Conservation (phyloP, 1,284 basidiomycete species). For the Erythrobasidium hasegawianum region DNA sequence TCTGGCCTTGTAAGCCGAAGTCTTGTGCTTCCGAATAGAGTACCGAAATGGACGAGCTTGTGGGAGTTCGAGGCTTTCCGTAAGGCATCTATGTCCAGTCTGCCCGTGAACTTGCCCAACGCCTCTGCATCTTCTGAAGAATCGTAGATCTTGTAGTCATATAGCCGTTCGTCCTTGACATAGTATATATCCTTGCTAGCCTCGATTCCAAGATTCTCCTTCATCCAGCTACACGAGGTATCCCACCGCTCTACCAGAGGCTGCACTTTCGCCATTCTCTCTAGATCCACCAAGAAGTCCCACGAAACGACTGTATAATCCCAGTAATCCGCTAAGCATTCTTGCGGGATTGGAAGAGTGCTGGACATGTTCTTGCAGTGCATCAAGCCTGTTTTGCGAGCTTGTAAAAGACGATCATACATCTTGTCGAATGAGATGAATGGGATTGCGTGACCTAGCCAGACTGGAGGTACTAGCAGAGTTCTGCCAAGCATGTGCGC, state of each 20-base stretch:
- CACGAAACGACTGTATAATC: slow-evolving; percentile 63
- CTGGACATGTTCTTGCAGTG: slow-evolving; percentile 51
- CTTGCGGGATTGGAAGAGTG: slow-evolving; percentile 45
- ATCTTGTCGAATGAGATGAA: slow-evolving; percentile 63
- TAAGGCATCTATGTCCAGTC: slow-evolving; percentile 41
- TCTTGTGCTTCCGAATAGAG: slow-evolving; percentile 46
- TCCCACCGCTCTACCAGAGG: slow-evolving; percentile 55
- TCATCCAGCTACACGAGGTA: slow-evolving; percentile 56
- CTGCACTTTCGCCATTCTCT: slow-evolving; percentile 50
- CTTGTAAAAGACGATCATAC: slow-evolving; percentile 54
- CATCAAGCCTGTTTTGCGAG: slow-evolving; percentile 56
- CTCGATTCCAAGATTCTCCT: slow-evolving; percentile 52
- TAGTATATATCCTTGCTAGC: slow-evolving; percentile 51
- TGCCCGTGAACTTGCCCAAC: slow-evolving; percentile 43
- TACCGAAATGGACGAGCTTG: slow-evolving; percentile 45
- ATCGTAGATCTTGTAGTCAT: slow-evolving; percentile 66
- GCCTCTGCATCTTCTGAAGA: slow-evolving; percentile 48
- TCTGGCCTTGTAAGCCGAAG: slow-evolving; percentile 37
- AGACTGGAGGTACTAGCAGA: slow-evolving; percentile 65
- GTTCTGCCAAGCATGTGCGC: slow-evolving; percentile 67
- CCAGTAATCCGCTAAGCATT: slow-evolving; percentile 56
- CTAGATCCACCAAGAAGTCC: slow-evolving; percentile 61
- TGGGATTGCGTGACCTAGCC: slow-evolving; percentile 62
- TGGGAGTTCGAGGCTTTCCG: slow-evolving; percentile 23
- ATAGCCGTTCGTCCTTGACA: slow-evolving; percentile 58